phyloP scores from a whole-genome alignment of 2,329 filamentous ascomycete species.

The Xylariaceae sp. region DNA sequence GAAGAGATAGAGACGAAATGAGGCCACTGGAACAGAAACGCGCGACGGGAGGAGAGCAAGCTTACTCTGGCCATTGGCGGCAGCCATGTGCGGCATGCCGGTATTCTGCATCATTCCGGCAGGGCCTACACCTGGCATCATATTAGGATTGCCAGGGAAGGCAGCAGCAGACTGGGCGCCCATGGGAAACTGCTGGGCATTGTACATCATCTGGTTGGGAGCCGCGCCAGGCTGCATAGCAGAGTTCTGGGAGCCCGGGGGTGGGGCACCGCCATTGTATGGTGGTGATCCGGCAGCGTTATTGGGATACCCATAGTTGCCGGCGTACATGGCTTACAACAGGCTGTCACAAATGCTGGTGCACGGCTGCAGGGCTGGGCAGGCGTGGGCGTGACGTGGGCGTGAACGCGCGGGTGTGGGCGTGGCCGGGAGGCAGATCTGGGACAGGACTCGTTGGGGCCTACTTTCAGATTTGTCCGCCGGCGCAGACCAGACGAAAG shows the following conservation, averaged over 20 bases:
- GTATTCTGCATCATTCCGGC: slow-evolving; percentile 69
- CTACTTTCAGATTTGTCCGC: slow-evolving; percentile 34
- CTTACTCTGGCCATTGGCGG: slow-evolving; percentile 65
- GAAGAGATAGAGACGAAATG: slow-evolving; percentile 20
- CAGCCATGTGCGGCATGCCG: slow-evolving; percentile 63
- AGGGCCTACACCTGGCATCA: slow-evolving; percentile 60
- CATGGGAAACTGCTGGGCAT: slow-evolving; percentile 64
- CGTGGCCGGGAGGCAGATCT: slow-evolving; percentile 33
- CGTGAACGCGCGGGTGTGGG: slow-evolving; percentile 18
- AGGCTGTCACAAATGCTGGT: slow-evolving; percentile 37
- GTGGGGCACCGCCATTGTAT: slow-evolving; percentile 55
- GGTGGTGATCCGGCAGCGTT: slow-evolving; percentile 52
- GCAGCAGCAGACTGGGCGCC: slow-evolving; percentile 49
- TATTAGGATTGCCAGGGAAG: slow-evolving; percentile 59
- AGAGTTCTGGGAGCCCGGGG: slow-evolving; percentile 49
- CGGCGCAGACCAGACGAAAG: slow-evolving; percentile 31
- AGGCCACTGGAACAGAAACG: slow-evolving; percentile 30
- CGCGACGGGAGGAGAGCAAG: slow-evolving; percentile 36
- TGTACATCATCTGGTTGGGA: slow-evolving; percentile 60
- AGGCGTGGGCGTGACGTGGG: slow-evolving; percentile 32
- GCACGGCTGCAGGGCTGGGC: slow-evolving; percentile 42
- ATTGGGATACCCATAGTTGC: slow-evolving; percentile 61
- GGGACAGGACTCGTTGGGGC: slow-evolving; percentile 37
- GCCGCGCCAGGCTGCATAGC: slow-evolving; percentile 52
- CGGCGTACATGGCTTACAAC: slow-evolving; percentile 58